Evolutionary conservation across 805 yeast genomes (phyloP).

Genomic region (Nakazawaea pomicola): DNA sequence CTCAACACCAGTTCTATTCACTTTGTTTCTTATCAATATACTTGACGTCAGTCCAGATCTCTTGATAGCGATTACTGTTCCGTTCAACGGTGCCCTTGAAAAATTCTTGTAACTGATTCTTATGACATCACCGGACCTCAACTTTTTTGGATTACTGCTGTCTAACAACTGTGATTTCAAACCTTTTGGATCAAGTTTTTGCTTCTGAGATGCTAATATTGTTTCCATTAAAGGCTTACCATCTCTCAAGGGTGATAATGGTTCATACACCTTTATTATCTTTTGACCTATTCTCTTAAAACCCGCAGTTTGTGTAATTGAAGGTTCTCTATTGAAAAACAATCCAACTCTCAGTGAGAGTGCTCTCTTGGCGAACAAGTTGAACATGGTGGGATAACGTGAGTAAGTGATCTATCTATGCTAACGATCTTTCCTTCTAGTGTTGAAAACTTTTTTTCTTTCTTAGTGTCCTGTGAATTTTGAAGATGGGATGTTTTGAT

Average conservation of each 20-base stretch:
- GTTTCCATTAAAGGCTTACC: slow-evolving; percentile 41
- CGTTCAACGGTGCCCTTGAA: slow-evolving; percentile 61
- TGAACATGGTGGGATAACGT: too few species aligned
- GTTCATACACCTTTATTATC: slow-evolving; percentile 36
- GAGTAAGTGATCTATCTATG: too few species aligned
- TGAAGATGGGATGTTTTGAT: too few species aligned
- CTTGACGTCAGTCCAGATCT: slow-evolving; percentile 70
- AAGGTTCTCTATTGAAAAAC: too few species aligned
- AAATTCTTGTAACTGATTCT: slow-evolving; percentile 62
- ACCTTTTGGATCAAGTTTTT: slow-evolving; percentile 68
- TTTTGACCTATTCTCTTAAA: slow-evolving; percentile 9
- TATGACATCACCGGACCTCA: slow-evolving; percentile 80
- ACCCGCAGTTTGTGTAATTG: slow-evolving; percentile 4
- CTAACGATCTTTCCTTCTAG: too few species aligned
- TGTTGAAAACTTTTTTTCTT: too few species aligned
- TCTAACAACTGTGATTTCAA: slow-evolving; percentile 54
- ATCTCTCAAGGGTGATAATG: slow-evolving; percentile 42
- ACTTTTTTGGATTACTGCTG: slow-evolving; percentile 37
- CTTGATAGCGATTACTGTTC: slow-evolving; percentile 74
- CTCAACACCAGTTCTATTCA: slow-evolving; percentile 82
- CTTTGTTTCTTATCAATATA: slow-evolving; percentile 76
- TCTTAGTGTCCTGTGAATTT: too few species aligned
- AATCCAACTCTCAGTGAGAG: too few species aligned
- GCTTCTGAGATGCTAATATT: slow-evolving; percentile 46
- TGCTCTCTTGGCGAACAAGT: too few species aligned